Percentiles rank a stretch among this genome's conserved stretches.
These are phyloP conservation scores for Apodospora peruviana DNA, from an alignment of 495 filamentous ascomycete species.

Conservation along the genomic window DNA sequence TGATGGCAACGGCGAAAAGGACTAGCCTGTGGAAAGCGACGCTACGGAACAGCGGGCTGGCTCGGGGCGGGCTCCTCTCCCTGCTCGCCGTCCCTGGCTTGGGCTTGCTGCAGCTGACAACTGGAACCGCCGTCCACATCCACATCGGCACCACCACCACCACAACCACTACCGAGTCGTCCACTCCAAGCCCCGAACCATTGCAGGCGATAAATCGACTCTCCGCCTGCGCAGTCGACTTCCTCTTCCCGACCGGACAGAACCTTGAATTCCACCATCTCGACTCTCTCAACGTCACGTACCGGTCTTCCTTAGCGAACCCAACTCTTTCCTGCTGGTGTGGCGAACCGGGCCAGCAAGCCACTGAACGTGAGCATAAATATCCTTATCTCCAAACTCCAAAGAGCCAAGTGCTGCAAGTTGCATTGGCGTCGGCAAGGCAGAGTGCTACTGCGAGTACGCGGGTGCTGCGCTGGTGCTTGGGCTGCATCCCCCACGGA, in stretches of 20 bases:
- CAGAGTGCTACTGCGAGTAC: too few relatives aligned
- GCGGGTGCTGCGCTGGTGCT: too few relatives aligned
- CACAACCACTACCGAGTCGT: constrained; percentile 4
- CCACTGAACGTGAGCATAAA: constrained; percentile 13
- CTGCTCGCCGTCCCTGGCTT: constrained; percentile 12
- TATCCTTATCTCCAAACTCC: background rate
- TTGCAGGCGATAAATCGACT: background rate
- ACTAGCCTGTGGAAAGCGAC: constrained; percentile 1
- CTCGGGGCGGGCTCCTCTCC: constrained; percentile 2
- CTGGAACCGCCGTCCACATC: constrained; percentile 7
- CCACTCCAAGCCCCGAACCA: background rate
- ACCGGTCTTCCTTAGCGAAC: constrained; percentile 16
- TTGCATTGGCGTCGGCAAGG: constrained; percentile 2
- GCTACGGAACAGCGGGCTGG: constrained; percentile 10
- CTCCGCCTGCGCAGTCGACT: constrained; percentile 10
- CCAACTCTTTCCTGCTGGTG: constrained; percentile 22
- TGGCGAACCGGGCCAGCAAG: constrained; percentile 11
- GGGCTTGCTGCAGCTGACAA: constrained; percentile 6
- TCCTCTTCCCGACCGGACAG: constrained; percentile 12
- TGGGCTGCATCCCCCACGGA: background rate
- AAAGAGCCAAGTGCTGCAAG: background rate
- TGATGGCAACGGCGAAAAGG: constrained; percentile 22
- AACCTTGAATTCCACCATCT: constrained; percentile 9
- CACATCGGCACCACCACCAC: too few relatives aligned
- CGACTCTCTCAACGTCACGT: constrained; percentile 25